Percentiles rank a stretch among this genome's conserved stretches.
These are phyloP conservation scores for Rhizodiscina lignyota DNA, from an alignment of 495 filamentous ascomycete genomes.

Conservation along the genomic window DNA sequence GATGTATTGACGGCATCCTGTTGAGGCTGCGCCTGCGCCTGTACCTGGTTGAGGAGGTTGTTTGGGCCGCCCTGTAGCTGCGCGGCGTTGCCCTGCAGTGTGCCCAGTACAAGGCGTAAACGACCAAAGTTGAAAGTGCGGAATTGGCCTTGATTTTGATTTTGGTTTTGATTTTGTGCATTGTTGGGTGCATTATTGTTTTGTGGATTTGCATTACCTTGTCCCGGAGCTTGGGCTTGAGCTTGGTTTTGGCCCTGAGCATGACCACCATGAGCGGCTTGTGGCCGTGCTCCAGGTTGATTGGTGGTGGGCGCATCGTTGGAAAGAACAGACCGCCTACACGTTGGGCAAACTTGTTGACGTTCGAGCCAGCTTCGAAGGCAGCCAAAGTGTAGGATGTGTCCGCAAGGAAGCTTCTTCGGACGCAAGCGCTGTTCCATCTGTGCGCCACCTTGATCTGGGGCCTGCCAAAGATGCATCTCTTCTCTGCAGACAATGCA, in stretches of 20 bases:
- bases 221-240: too few relatives aligned
- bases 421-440: slow-evolving; percentile 58
- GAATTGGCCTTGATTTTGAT: neutral
- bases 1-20: neutral
- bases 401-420: slow-evolving; percentile 91
- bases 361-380: slow-evolving; percentile 95
- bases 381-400: slow-evolving; percentile 87
- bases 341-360: slow-evolving; percentile 94
- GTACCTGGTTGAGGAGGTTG: too few relatives aligned
- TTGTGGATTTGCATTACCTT: too few relatives aligned
- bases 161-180: neutral
- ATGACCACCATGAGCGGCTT: neutral
- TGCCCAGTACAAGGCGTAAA: neutral
- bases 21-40: too few relatives aligned
- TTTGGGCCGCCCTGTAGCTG: neutral
- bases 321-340: slow-evolving; percentile 59
- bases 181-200: neutral
- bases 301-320: neutral
- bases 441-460: slow-evolving; percentile 19
- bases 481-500: slow-evolving; percentile 97
- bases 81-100: neutral
- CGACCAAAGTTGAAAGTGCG: neutral
- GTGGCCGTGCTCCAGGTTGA: neutral
- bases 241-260: neutral
- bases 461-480: slow-evolving; percentile 52